These are phyloP conservation scores for Suillus lakei DNA, from an alignment of 768 basidiomycete genomes.

Conservation along the genomic window DNA sequence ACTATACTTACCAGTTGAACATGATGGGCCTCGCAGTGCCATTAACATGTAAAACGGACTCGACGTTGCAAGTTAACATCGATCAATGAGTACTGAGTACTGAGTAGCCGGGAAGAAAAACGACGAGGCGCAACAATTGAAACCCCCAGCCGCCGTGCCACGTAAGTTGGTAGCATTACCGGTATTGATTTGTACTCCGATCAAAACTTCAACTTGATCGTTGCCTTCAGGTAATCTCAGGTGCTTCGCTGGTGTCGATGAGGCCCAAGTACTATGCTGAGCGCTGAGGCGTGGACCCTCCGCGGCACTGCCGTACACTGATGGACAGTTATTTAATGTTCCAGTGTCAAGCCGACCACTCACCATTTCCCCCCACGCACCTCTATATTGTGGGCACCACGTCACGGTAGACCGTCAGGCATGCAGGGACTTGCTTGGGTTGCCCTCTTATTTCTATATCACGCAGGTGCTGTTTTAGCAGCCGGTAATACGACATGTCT, in stretches of 20 bases:
- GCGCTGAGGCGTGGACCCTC: background rate
- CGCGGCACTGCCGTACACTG: background rate
- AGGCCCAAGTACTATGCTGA: background rate
- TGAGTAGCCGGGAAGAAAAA: no score
- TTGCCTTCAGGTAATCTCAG: background rate
- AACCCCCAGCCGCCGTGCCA: no score
- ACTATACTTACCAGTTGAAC: background rate
- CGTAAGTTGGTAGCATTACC: no score
- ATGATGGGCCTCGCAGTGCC: background rate
- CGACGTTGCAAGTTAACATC: no score
- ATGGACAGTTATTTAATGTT: background rate
- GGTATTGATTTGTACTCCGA: background rate
- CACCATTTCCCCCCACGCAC: background rate
- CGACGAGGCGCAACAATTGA: no score
- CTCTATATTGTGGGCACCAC: background rate
- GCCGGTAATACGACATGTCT: conserved; percentile 23
- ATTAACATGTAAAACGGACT: no score
- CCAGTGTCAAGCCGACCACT: background rate
- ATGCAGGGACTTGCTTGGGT: background rate
- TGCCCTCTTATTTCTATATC: background rate
- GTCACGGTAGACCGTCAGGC: background rate
- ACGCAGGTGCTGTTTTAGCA: background rate
- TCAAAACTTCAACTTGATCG: background rate
- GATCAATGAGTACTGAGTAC: no score
- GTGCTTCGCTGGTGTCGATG: background rate